Conservation (phyloP, 2,329 filamentous ascomycete genomes). For the Gnomoniopsis smithogilvyi region DNA sequence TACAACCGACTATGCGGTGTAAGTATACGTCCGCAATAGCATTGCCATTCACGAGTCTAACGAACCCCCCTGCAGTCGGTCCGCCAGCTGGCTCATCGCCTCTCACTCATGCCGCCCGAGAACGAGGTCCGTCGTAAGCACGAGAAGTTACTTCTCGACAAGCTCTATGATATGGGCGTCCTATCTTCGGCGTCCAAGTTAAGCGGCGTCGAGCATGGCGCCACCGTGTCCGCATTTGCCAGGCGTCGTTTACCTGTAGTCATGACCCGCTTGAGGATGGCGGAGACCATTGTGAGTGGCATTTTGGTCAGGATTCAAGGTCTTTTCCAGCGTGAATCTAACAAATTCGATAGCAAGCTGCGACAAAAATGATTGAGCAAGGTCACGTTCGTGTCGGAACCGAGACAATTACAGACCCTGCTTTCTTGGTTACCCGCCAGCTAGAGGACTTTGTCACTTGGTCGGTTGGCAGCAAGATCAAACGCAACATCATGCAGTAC, state of each 20-base stretch:
- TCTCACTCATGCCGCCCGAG: slow-evolving; percentile 77
- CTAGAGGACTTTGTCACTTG: slow-evolving; percentile 98
- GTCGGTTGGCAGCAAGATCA: slow-evolving; percentile 95
- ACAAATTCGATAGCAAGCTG: slow-evolving; percentile 50
- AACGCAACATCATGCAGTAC: slow-evolving; percentile 93
- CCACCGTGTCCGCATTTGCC: slow-evolving; percentile 87
- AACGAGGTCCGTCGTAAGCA: slow-evolving; percentile 78
- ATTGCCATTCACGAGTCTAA: neutral
- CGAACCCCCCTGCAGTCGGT: slow-evolving; percentile 57
- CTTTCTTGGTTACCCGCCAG: slow-evolving; percentile 81
- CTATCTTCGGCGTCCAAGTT: slow-evolving; percentile 73
- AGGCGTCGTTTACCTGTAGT: slow-evolving; percentile 80
- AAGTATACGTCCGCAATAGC: slow-evolving; percentile 26
- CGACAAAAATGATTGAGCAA: slow-evolving; percentile 86
- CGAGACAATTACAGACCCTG: slow-evolving; percentile 85
- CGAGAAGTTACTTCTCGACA: slow-evolving; percentile 83
- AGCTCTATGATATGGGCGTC: slow-evolving; percentile 90
- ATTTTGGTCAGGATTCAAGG: neutral
- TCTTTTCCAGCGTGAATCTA: neutral
- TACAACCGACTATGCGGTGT: slow-evolving; percentile 67
- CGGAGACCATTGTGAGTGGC: slow-evolving; percentile 65
- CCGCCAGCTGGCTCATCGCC: slow-evolving; percentile 82
- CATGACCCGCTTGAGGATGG: slow-evolving; percentile 88
- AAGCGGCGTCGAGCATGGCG: slow-evolving; percentile 79
- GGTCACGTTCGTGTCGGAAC: slow-evolving; percentile 90